Evolutionary conservation across 2,329 filamentous ascomycete species (phyloP).

Genomic region (Blumeriella jaapii): DNA sequence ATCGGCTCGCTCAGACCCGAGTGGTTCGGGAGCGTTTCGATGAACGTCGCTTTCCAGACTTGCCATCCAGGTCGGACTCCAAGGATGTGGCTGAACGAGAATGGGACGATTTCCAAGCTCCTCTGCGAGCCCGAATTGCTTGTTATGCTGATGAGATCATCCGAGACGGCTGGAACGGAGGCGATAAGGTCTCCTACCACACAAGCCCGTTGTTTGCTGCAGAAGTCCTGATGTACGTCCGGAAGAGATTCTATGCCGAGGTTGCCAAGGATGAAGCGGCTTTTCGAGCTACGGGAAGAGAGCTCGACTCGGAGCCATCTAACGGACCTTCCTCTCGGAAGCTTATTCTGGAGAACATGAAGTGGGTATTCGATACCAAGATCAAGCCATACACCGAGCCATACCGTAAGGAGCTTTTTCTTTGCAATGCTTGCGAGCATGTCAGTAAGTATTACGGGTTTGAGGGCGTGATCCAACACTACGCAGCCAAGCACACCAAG

Average conservation of each 20-base stretch:
- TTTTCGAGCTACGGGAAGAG: constrained; percentile 34
- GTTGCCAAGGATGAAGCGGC: constrained; percentile 41
- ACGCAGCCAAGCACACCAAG: constrained; percentile 68
- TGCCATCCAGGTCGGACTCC: constrained; percentile 32
- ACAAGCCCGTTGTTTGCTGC: constrained; percentile 58
- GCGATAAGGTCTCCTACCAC: constrained; percentile 49
- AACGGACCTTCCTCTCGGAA: constrained; percentile 46
- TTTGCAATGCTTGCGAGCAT: constrained; percentile 58
- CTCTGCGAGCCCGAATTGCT: constrained; percentile 53
- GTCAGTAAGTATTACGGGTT: constrained; percentile 61
- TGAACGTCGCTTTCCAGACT: constrained; percentile 22
- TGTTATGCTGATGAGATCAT: constrained; percentile 62
- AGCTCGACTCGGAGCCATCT: constrained; percentile 36
- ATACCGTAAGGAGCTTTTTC: constrained; percentile 60
- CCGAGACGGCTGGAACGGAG: constrained; percentile 50
- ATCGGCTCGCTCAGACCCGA: constrained; percentile 26
- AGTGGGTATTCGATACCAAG: constrained; percentile 71
- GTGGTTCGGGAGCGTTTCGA: constrained; percentile 30
- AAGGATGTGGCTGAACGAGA: constrained; percentile 53
- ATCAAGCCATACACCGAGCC: constrained; percentile 58
- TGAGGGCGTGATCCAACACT: constrained; percentile 72
- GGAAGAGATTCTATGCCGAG: constrained; percentile 53
- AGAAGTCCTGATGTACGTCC: constrained; percentile 57
- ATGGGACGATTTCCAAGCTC: constrained; percentile 60
- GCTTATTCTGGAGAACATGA: constrained; percentile 74